Conservation (phyloP, 2,329 filamentous ascomycete genomes). For the Akanthomyces muscarius region DNA sequence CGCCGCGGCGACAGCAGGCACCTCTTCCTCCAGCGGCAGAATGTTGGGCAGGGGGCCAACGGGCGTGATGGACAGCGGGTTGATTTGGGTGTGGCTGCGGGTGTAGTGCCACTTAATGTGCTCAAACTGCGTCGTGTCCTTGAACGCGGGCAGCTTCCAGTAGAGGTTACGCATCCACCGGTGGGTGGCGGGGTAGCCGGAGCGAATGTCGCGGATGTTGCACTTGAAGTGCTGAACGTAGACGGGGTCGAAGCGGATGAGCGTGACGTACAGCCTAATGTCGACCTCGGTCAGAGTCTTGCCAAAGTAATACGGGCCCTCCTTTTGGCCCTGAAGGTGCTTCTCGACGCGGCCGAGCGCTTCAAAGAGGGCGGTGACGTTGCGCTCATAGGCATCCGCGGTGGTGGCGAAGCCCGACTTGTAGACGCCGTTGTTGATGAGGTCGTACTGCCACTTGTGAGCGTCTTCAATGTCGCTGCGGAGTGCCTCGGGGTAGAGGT, state of each 20-base stretch:
- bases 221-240: slow-evolving; percentile 89
- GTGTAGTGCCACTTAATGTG: slow-evolving; percentile 85
- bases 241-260: slow-evolving; percentile 70
- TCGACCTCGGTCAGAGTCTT: slow-evolving; percentile 74
- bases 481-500: slow-evolving; percentile 65
- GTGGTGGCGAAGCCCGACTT: slow-evolving; percentile 81
- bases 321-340: slow-evolving; percentile 50
- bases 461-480: slow-evolving; percentile 66
- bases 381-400: slow-evolving; percentile 75
- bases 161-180: slow-evolving; percentile 79
- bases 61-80: slow-evolving; percentile 71
- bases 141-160: slow-evolving; percentile 76
- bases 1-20: slow-evolving; percentile 43
- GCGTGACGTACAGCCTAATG: slow-evolving; percentile 67
- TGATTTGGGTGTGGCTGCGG: slow-evolving; percentile 61
- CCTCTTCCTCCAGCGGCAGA: slow-evolving; percentile 72
- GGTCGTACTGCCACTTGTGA: slow-evolving; percentile 76
- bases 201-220: slow-evolving; percentile 80
- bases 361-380: slow-evolving; percentile 66
- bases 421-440: slow-evolving; percentile 69
- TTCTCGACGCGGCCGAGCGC: slow-evolving; percentile 73
- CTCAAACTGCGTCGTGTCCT: slow-evolving; percentile 81
- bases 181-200: slow-evolving; percentile 77
- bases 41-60: slow-evolving; percentile 82
- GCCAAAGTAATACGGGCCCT: slow-evolving; percentile 72